phyloP scores from a whole-genome alignment of 1,284 basidiomycete species.

The Leccinum cinnamomeum region DNA sequence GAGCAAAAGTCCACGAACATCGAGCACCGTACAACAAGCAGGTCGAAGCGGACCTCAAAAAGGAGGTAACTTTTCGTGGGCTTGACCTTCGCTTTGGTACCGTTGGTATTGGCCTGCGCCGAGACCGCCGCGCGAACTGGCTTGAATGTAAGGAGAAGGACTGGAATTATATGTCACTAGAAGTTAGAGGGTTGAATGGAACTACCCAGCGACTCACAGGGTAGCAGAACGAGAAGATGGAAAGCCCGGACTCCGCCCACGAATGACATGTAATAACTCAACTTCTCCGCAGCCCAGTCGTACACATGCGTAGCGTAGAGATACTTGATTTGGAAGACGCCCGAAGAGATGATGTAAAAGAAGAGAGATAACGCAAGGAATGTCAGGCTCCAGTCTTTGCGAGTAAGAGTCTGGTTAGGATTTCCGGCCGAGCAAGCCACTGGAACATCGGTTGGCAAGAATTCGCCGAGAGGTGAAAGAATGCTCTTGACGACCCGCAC shows the following conservation, averaged over 20 bases:
- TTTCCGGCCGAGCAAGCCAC: constrained; percentile 22
- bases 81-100: constrained; percentile 40
- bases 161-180: constrained; percentile 31
- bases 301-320: constrained; percentile 58
- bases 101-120: constrained; percentile 12
- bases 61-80: constrained; percentile 51
- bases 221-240: constrained; percentile 55
- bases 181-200: not conserved
- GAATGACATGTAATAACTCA: constrained; percentile 65
- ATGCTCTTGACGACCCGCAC: constrained; percentile 34
- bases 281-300: constrained; percentile 57
- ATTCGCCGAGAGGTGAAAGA: constrained; percentile 53
- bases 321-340: constrained; percentile 59
- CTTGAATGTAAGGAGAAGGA: constrained; percentile 48
- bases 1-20: constrained; percentile 66
- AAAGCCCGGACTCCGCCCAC: constrained; percentile 51
- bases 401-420: constrained; percentile 19
- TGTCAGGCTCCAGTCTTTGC: constrained; percentile 60
- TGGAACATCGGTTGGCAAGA: constrained; percentile 49
- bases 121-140: constrained; percentile 36
- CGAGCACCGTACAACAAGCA: constrained; percentile 57
- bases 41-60: constrained; percentile 69
- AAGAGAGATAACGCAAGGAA: constrained; percentile 50
- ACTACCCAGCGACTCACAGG: constrained; percentile 41
- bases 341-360: constrained; percentile 48